Conservation (phyloP, 345 rosid species). For the Reutealis trisperma region DNA sequence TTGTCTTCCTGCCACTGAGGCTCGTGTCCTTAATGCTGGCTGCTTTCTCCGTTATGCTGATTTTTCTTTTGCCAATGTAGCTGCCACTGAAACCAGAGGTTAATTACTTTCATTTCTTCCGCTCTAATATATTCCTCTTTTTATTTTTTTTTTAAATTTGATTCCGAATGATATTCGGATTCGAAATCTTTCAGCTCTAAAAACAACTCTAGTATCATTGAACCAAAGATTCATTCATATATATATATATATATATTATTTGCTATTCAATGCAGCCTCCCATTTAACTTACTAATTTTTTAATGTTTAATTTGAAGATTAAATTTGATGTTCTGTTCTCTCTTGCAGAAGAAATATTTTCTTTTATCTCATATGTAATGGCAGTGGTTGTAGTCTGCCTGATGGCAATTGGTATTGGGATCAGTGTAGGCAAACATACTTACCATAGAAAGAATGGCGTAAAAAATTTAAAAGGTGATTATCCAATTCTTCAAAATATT, state of each 20-base stretch:
- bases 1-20: constrained; percentile 48
- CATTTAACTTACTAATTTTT: too few species aligned
- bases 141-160: too few species aligned
- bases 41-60: constrained; percentile 54
- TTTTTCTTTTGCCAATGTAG: constrained; percentile 32
- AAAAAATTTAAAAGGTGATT: constrained; percentile 7
- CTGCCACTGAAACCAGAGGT: background rate
- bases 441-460: constrained; percentile 15
- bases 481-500: background rate
- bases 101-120: too few species aligned
- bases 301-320: background rate
- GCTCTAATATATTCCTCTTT: too few species aligned
- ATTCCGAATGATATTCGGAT: too few species aligned
- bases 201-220: too few species aligned
- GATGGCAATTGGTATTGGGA: constrained; percentile 28
- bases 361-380: background rate
- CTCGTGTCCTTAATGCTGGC: constrained; percentile 49
- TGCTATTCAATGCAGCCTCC: too few species aligned
- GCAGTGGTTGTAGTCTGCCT: constrained; percentile 13
- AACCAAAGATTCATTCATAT: too few species aligned
- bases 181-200: too few species aligned
- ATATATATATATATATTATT: too few species aligned
- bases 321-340: background rate
- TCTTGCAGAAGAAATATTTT: constrained; percentile 24
- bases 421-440: constrained; percentile 26